Evolutionary conservation across 768 basidiomycete genomes (phyloP), one percentile per base, ranked within the genome.

Genomic region (Coprinopsis strossmayeri): DNA sequence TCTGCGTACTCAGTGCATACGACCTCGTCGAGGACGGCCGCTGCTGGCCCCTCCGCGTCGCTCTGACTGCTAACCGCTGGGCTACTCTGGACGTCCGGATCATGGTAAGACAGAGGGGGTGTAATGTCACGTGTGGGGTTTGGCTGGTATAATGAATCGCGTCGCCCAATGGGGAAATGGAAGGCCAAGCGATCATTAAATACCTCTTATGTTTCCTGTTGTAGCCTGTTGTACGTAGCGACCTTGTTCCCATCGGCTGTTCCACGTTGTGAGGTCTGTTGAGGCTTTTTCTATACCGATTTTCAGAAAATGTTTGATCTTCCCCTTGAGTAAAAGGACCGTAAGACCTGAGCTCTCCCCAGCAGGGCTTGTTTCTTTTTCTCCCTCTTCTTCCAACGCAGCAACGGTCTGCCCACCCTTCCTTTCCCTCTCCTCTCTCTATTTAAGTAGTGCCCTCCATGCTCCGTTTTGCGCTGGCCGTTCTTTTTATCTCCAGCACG

Each of bases 31-130:
- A 27, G n/a, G 7, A 11, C 15, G 18, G 4, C 25, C 27, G 3
- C 43, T 45, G 25, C 7, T n/a, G 27, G 18, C 11, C 3, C 28
- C 20, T 45, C 18, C 25, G 43, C 11, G 43, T 45, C 9, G 43
- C 28, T 20, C 11, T 28, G 28, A 25, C 43, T 7, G 43, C 43
- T 45, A 45, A 32, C 39, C 50, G 55, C 39, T 56, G 57, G 49
- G 41, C 34, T 7, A 46, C 18, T 45, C 34, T 27, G 37, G 15
- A 34, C 27, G 56, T 42, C 46, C 59, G 59, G 59, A 61, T 64
- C 60, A 63, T 62, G 56, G 57, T 59, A 17, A 32, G 47, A 53
- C 53, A 48, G 53, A 15, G 45, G 24, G 28, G 30, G 2, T 32
- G 38, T 34, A 44, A 28, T 15, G 27, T 24, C 40, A 53, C 40